Evolutionary conservation across 1,284 basidiomycete species (phyloP).

Genomic region (Austroboletus niveus): DNA sequence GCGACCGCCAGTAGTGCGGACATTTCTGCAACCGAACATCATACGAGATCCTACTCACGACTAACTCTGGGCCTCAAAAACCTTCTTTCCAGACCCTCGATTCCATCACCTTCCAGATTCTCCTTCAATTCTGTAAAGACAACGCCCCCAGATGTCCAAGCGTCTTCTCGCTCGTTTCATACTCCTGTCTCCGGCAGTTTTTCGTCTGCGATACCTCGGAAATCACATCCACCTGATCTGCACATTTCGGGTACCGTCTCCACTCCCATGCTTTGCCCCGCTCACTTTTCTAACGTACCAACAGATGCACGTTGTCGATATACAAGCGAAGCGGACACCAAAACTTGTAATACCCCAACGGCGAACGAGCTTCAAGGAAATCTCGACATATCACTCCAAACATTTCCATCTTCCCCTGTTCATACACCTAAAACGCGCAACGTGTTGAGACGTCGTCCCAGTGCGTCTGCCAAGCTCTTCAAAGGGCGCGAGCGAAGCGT

Average conservation of each 20-base stretch:
- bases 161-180: conserved; percentile 12
- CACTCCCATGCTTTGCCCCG: conserved; percentile 2
- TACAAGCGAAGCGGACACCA: conserved; percentile 14
- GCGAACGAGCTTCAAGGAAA: conserved; percentile 9
- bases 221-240: conserved; percentile 23
- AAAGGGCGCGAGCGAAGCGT: conserved; percentile 20
- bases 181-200: conserved; percentile 4
- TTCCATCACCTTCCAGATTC: conserved; percentile 22
- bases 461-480: conserved; percentile 33
- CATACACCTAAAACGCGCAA: conserved; percentile 36
- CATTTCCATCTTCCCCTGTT: background rate
- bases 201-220: conserved; percentile 16
- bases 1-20: background rate
- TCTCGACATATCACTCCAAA: conserved; percentile 6
- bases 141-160: conserved; percentile 11
- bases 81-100: conserved; percentile 19
- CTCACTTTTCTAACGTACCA: background rate
- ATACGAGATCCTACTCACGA: conserved; percentile 18
- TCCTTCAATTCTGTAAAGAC: conserved; percentile 17
- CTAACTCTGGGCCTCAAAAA: conserved; percentile 28
- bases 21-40: conserved; percentile 8
- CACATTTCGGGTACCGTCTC: conserved; percentile 18
- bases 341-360: background rate
- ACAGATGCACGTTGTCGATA: conserved; percentile 22
- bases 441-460: conserved; percentile 46